These are phyloP conservation scores for Monosporascus ibericus DNA, from an alignment of 2,329 filamentous ascomycete species.

Conservation along the genomic window DNA sequence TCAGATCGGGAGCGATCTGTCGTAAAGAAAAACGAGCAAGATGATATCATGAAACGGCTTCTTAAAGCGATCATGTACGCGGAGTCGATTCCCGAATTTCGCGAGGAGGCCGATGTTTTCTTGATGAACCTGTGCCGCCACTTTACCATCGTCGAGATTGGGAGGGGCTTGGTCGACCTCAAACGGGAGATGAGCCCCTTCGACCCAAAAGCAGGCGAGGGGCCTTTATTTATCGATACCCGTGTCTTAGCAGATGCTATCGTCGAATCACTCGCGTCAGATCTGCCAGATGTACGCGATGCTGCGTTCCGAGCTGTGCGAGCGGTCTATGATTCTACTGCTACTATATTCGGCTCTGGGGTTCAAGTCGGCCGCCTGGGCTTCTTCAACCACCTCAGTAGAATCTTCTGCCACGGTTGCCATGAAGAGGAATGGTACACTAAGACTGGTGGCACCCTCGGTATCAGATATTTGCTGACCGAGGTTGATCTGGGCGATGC, in stretches of 20 bases:
- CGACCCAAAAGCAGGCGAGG: conserved; percentile 79
- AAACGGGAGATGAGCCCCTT: conserved; percentile 76
- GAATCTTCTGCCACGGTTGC: conserved; percentile 86
- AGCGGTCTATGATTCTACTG: conserved; percentile 70
- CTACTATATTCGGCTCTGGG: conserved; percentile 71
- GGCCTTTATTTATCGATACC: conserved; percentile 80
- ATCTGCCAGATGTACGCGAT: conserved; percentile 72
- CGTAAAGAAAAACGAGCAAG: conserved; percentile 79
- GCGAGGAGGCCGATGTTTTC: conserved; percentile 68
- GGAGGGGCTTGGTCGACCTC: conserved; percentile 71
- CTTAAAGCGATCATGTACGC: conserved; percentile 86
- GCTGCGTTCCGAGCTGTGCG: conserved; percentile 74
- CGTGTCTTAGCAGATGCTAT: conserved; percentile 82
- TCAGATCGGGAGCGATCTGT: conserved; percentile 79
- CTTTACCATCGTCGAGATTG: conserved; percentile 85
- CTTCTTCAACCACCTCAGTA: conserved; percentile 79
- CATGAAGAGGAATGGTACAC: conserved; percentile 99
- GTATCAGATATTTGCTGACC: conserved; percentile 82
- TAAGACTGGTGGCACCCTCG: conserved; percentile 85
- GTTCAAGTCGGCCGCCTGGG: conserved; percentile 67
- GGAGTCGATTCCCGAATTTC: conserved; percentile 73
- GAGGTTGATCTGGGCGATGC: conserved; percentile 76
- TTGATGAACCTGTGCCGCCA: conserved; percentile 80
- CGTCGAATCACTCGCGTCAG: conserved; percentile 82
- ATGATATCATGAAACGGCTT: conserved; percentile 74